Evolutionary conservation across 1,284 basidiomycete genomes (phyloP).

Genomic region (Apiotrichum laibachii): DNA sequence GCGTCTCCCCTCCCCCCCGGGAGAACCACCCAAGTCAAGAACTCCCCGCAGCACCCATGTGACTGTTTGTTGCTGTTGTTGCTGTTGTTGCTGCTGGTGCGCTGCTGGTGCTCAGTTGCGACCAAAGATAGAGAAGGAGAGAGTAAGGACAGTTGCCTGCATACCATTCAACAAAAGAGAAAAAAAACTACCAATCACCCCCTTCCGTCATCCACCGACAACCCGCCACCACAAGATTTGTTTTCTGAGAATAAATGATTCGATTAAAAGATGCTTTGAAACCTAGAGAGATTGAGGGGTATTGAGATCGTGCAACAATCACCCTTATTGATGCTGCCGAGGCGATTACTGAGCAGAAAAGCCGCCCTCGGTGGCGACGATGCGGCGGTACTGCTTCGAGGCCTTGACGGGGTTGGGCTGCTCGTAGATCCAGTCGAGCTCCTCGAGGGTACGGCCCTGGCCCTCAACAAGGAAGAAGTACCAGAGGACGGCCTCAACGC

Average conservation of each 20-base stretch:
- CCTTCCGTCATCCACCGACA: not conserved
- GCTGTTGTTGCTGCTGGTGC: too few relatives aligned
- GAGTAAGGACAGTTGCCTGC: not conserved
- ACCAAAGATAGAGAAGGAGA: too few relatives aligned
- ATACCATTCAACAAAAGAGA: not conserved
- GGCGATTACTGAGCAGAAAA: not conserved
- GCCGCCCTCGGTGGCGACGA: constrained; percentile 1
- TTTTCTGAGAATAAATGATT: not conserved
- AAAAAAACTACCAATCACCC: not conserved
- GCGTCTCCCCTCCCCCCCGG: too few relatives aligned
- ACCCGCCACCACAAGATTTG: not conserved
- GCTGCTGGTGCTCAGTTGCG: too few relatives aligned
- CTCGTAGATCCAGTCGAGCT: constrained; percentile 44
- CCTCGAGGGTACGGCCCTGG: constrained; percentile 39
- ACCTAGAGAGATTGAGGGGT: not conserved
- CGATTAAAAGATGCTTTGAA: not conserved
- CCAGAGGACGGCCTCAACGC: constrained; percentile 42
- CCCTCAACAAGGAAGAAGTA: constrained; percentile 49
- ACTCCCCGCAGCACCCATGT: too few relatives aligned
- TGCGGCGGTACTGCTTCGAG: constrained; percentile 30
- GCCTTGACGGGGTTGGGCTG: constrained; percentile 39
- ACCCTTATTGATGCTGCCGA: too few relatives aligned
- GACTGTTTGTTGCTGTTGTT: too few relatives aligned
- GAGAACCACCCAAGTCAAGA: too few relatives aligned
- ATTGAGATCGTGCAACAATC: not conserved